Percentiles rank a stretch among this genome's conserved stretches.
Evolutionary conservation across 139 green algal genomes (phyloP).

Genomic region (Penium margaritaceum): DNA sequence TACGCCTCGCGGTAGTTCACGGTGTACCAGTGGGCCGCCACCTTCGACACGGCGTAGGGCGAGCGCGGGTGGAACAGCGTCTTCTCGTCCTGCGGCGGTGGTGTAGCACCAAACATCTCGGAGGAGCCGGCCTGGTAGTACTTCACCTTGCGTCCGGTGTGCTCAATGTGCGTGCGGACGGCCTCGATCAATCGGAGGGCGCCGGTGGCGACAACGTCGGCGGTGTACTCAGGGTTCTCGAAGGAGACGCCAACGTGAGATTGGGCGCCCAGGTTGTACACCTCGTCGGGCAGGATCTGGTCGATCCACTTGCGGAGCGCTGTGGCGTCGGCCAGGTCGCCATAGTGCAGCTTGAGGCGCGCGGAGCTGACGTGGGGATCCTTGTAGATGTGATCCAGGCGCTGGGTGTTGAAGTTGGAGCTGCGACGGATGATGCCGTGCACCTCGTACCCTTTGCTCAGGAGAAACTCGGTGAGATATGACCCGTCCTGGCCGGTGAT

Average conservation of each 20-base stretch:
- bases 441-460: conserved; percentile 62
- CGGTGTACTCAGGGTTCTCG: conserved; percentile 63
- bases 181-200: conserved; percentile 61
- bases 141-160: conserved; percentile 29
- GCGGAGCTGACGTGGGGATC: conserved; percentile 26
- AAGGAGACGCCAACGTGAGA: conserved; percentile 67
- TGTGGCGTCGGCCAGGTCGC: conserved; percentile 57
- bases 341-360: conserved; percentile 52
- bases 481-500: conserved; percentile 62
- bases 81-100: conserved; percentile 59
- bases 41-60: conserved; percentile 66
- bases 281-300: conserved; percentile 57
- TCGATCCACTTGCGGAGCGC: conserved; percentile 43
- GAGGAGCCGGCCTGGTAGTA: conserved; percentile 73
- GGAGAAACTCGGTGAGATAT: conserved; percentile 66
- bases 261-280: conserved; percentile 72
- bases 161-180: conserved; percentile 50
- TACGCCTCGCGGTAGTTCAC: conserved; percentile 70
- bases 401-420: conserved; percentile 57
- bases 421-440: conserved; percentile 60
- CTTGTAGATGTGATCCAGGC: conserved; percentile 56
- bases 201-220: conserved; percentile 50
- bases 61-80: conserved; percentile 67
- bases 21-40: conserved; percentile 61
- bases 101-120: conserved; percentile 69